phyloP scores from a whole-genome alignment of 2,329 filamentous ascomycete genomes.

The Pezicula neosporulosa region DNA sequence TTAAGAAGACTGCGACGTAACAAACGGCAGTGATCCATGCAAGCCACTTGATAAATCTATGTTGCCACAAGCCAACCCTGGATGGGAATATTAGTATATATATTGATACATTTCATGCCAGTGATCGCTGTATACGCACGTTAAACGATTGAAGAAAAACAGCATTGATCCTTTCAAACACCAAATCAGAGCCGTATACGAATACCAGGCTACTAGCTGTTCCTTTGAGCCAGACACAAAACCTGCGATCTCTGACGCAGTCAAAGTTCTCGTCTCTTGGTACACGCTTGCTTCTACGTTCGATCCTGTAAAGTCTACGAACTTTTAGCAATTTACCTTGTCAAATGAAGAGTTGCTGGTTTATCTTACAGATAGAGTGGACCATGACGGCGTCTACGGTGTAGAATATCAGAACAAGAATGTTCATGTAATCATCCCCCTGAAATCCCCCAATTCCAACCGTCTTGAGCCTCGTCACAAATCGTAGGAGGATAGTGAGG shows the following conservation, averaged over 20 bases:
- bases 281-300: slow-evolving; percentile 21
- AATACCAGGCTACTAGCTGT: slow-evolving; percentile 35
- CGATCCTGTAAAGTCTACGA: slow-evolving; percentile 22
- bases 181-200: slow-evolving; percentile 33
- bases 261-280: slow-evolving; percentile 14
- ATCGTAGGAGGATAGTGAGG: slow-evolving; percentile 29
- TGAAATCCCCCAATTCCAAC: slow-evolving; percentile 34
- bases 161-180: slow-evolving; percentile 25
- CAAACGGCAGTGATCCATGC: slow-evolving; percentile 22
- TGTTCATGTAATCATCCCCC: slow-evolving; percentile 36
- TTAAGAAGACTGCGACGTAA: slow-evolving; percentile 29
- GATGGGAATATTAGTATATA: slow-evolving; percentile 20
- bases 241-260: slow-evolving; percentile 23
- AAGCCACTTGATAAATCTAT: slow-evolving; percentile 25
- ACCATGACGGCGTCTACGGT: slow-evolving; percentile 33
- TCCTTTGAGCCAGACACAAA: slow-evolving; percentile 32
- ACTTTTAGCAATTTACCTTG: neutral
- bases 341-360: neutral
- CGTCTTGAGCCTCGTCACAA: slow-evolving; percentile 32
- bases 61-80: slow-evolving; percentile 25
- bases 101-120: neutral
- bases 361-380: slow-evolving; percentile 27
- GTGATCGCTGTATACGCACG: neutral
- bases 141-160: slow-evolving; percentile 16
- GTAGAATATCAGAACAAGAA: slow-evolving; percentile 31